Evolutionary conservation across 2,329 filamentous ascomycete species (phyloP).

Genomic region (Botrytis hyacinthi): DNA sequence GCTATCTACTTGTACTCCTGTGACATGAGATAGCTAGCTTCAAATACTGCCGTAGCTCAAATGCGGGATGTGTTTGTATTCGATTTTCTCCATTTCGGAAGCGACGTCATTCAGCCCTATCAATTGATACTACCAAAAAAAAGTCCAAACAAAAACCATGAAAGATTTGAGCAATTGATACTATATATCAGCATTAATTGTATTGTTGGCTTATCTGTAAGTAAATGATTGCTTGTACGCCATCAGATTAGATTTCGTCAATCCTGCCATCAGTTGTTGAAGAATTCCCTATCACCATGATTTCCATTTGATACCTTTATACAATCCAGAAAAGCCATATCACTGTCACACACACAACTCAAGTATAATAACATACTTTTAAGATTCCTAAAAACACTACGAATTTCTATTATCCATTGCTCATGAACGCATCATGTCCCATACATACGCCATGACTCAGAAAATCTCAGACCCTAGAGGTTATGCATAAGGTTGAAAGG

Average conservation of each 20-base stretch:
- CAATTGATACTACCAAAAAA: background rate
- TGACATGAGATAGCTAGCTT: background rate
- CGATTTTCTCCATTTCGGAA: constrained; percentile 10
- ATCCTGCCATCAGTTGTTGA: background rate
- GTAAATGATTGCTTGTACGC: background rate
- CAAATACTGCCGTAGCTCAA: background rate
- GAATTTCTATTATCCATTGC: constrained; percentile 17
- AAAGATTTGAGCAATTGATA: background rate
- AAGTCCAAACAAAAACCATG: background rate
- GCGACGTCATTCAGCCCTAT: constrained; percentile 17
- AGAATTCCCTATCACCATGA: background rate
- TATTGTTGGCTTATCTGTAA: too few species aligned
- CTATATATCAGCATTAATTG: too few species aligned
- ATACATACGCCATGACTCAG: constrained; percentile 14
- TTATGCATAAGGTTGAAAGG: constrained; percentile 17
- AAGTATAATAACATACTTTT: background rate
- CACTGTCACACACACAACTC: background rate
- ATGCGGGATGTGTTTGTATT: constrained; percentile 9
- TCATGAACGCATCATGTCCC: constrained; percentile 11
- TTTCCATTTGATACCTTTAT: background rate
- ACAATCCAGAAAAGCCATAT: background rate
- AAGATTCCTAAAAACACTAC: constrained; percentile 4
- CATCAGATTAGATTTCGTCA: background rate
- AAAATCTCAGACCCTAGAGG: constrained; percentile 23
- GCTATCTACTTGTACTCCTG: background rate